Conservation (phyloP, 176 grass and related monocot genomes). For the Tillandsia leiboldiana region DNA sequence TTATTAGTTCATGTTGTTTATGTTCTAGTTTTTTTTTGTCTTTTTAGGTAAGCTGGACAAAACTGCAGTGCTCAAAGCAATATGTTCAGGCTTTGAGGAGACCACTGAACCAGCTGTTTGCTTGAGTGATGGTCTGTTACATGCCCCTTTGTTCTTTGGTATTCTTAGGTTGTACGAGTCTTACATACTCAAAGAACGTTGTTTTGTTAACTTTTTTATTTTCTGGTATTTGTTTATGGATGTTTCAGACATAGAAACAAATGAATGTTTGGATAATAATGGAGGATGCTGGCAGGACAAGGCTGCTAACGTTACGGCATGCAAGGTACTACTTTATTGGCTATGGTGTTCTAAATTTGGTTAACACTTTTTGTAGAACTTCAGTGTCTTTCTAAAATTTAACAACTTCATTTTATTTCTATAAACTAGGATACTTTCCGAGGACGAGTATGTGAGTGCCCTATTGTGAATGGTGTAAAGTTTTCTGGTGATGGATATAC, state of each 20-base stretch:
- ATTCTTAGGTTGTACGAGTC: background rate
- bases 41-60: constrained; percentile 81
- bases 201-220: constrained; percentile 4
- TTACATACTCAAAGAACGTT: background rate
- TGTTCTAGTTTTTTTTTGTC: constrained; percentile 17
- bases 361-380: background rate
- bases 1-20: constrained; percentile 12
- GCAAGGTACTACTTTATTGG: constrained; percentile 47
- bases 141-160: constrained; percentile 1
- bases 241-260: constrained; percentile 69
- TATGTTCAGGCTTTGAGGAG: constrained; percentile 89
- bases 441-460: constrained; percentile 85
- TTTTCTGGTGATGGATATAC: constrained; percentile 85
- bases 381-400: background rate
- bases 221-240: constrained; percentile 9
- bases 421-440: constrained; percentile 73
- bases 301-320: constrained; percentile 61
- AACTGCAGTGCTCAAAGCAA: constrained; percentile 74
- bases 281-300: constrained; percentile 79
- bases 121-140: constrained; percentile 54
- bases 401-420: constrained; percentile 6
- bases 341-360: background rate
- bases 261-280: constrained; percentile 92
- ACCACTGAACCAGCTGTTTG: constrained; percentile 75
- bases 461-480: constrained; percentile 68